A percentile compares a stretch with the other conserved stretches of the same genome.
phyloP scores from a whole-genome alignment of 176 grass and related monocot genomes.

The Musa itinerans region DNA sequence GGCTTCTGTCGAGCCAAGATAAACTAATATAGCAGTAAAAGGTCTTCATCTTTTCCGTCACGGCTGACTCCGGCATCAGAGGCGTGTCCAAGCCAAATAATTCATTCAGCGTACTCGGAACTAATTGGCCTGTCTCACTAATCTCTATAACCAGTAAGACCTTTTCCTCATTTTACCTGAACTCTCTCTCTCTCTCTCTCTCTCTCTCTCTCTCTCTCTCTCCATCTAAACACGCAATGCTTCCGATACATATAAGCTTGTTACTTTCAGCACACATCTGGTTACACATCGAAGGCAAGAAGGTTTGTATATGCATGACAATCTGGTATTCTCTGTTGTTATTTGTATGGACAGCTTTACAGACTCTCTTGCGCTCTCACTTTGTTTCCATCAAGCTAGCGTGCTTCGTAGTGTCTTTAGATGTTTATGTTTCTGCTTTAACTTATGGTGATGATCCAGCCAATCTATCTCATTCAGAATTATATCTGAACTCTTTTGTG shows the following conservation, averaged over 20 bases:
- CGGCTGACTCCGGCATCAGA: slow-evolving; percentile 19
- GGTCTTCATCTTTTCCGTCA: neutral
- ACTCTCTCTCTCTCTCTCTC: neutral
- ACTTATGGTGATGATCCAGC: too few relatives aligned
- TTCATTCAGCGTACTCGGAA: too few relatives aligned
- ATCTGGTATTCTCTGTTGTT: too few relatives aligned
- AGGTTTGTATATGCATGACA: neutral
- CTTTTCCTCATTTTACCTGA: neutral
- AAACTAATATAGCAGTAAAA: slow-evolving; percentile 18
- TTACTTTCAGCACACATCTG: neutral
- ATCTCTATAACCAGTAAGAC: slow-evolving; percentile 20
- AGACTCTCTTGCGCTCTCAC: too few relatives aligned
- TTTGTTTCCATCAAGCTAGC: too few relatives aligned
- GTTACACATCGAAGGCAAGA: neutral
- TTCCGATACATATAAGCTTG: neutral
- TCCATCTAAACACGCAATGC: neutral
- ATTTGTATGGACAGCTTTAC: too few relatives aligned
- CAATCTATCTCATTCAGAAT: too few relatives aligned
- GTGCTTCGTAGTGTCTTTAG: too few relatives aligned
- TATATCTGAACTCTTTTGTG: slow-evolving; percentile 7
- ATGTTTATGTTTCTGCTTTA: too few relatives aligned
- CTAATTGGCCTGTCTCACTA: too few relatives aligned
- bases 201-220: neutral
- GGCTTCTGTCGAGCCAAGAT: slow-evolving; percentile 25
- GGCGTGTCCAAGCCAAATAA: slow-evolving; percentile 6